phyloP scores from a whole-genome alignment of 2,329 filamentous ascomycete genomes.

The Diaporthe citri region DNA sequence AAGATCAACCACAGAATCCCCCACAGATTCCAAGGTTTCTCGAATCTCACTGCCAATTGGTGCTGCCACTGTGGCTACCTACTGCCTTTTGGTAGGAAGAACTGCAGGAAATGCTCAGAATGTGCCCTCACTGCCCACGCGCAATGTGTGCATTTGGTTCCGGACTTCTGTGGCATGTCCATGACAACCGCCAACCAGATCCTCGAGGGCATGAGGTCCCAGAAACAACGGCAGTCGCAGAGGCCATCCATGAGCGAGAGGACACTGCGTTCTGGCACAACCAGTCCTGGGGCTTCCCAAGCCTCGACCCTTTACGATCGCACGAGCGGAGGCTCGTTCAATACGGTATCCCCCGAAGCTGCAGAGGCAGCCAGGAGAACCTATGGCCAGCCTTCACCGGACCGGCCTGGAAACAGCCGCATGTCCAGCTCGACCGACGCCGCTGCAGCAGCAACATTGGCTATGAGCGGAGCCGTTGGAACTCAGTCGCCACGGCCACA shows the following conservation, averaged over 20 bases:
- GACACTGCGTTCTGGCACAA: conserved; percentile 71
- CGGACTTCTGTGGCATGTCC: conserved; percentile 99
- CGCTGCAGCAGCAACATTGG: conserved; percentile 69
- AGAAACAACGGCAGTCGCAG: conserved; percentile 75
- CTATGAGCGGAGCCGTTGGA: conserved; percentile 66
- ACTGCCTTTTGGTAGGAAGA: conserved; percentile 93
- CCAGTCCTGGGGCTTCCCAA: conserved; percentile 55
- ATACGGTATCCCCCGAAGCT: conserved; percentile 62
- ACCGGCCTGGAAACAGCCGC: conserved; percentile 63
- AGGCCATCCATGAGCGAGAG: conserved; percentile 71
- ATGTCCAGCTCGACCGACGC: conserved; percentile 62
- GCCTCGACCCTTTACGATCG: conserved; percentile 42
- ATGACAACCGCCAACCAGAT: conserved; percentile 98
- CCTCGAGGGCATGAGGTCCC: conserved; percentile 84
- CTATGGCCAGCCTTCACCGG: conserved; percentile 68
- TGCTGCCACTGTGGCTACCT: conserved; percentile 99
- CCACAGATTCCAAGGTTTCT: conserved; percentile 96
- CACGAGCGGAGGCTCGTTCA: conserved; percentile 37
- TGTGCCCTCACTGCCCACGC: conserved; percentile 93
- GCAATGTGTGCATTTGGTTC: conserved; percentile 92
- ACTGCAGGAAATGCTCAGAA: conserved; percentile 93
- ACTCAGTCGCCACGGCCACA: conserved; percentile 49
- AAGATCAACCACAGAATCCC: conserved; percentile 99
- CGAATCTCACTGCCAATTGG: conserved; percentile 98
- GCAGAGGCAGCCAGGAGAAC: conserved; percentile 74